Conservation (phyloP, 2,329 filamentous ascomycete genomes). For the Diaporthe sp. region DNA sequence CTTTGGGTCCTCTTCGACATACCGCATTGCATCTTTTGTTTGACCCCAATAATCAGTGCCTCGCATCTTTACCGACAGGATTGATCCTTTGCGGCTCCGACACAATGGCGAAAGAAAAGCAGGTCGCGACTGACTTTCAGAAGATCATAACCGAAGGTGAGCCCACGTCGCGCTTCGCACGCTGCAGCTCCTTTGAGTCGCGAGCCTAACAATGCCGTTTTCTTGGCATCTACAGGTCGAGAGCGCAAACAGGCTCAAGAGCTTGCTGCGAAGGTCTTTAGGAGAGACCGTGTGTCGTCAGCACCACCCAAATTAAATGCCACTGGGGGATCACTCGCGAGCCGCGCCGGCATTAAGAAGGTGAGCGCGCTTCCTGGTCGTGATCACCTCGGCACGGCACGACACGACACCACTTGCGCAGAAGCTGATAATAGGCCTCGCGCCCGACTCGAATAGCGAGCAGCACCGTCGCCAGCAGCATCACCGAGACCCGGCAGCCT, state of each 20-base stretch:
- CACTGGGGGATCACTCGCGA: conserved; percentile 72
- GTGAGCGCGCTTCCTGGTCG: conserved; percentile 52
- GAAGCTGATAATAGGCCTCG: conserved; percentile 14
- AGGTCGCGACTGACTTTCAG: conserved; percentile 63
- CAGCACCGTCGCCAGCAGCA: conserved; percentile 47
- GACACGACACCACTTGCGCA: conserved; percentile 46
- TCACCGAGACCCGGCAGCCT: conserved; percentile 53
- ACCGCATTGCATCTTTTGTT: neutral
- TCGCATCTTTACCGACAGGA: too few species aligned
- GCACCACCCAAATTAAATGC: conserved; percentile 62
- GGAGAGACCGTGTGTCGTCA: conserved; percentile 69
- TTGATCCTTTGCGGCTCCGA: neutral
- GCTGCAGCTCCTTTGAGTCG: conserved; percentile 9
- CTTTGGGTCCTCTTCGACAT: conserved; percentile 7
- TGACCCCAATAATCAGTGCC: neutral
- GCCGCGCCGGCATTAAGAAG: conserved; percentile 81
- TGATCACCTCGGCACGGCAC: conserved; percentile 45
- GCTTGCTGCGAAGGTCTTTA: conserved; percentile 80
- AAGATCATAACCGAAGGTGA: conserved; percentile 68
- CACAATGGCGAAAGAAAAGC: conserved; percentile 44
- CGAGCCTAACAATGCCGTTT: conserved; percentile 23
- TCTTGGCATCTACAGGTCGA: conserved; percentile 61
- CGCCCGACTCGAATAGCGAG: conserved; percentile 14
- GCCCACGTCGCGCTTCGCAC: conserved; percentile 31
- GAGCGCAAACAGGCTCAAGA: conserved; percentile 78